Conservation (phyloP, 257 asterid species). For the Solanum tacnaense region DNA sequence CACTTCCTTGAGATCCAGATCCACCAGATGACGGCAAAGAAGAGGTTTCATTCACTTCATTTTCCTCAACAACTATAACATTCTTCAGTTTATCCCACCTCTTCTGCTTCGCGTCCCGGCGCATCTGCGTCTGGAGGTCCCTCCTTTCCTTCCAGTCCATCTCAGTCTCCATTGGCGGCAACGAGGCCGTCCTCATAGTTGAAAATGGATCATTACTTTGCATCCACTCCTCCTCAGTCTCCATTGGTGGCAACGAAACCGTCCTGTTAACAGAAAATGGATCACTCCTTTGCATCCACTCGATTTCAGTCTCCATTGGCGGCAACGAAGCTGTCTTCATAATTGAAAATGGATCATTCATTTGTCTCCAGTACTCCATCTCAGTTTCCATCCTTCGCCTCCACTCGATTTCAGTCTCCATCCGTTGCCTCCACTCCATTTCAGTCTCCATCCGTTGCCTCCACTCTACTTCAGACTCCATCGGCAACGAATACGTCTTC, state of each 20-base stretch:
- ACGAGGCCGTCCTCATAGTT: conserved; percentile 42
- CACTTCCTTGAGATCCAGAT: conserved; percentile 43
- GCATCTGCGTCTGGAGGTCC: not conserved
- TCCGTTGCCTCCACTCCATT: too few species aligned
- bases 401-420: too few species aligned
- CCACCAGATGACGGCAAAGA: conserved; percentile 24
- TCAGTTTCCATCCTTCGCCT: too few species aligned
- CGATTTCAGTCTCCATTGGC: not conserved
- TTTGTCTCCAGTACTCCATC: conserved; percentile 39
- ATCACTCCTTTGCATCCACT: not conserved
- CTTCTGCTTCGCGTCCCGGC: conserved; percentile 7
- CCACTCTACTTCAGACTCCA: not conserved
- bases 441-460: too few species aligned
- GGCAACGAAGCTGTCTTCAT: not conserved
- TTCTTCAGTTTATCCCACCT: conserved; percentile 51
- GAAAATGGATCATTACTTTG: not conserved
- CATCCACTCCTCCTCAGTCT: not conserved
- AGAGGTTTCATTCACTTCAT: not conserved
- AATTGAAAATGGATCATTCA: not conserved
- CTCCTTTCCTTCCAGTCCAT: not conserved
- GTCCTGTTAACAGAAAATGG: not conserved
- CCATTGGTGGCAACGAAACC: not conserved
- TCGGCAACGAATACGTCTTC: too few species aligned
- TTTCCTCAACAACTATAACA: conserved; percentile 23
- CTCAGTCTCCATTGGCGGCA: conserved; percentile 11